phyloP scores from a whole-genome alignment of 768 basidiomycete genomes.

The Lactarius indigo region DNA sequence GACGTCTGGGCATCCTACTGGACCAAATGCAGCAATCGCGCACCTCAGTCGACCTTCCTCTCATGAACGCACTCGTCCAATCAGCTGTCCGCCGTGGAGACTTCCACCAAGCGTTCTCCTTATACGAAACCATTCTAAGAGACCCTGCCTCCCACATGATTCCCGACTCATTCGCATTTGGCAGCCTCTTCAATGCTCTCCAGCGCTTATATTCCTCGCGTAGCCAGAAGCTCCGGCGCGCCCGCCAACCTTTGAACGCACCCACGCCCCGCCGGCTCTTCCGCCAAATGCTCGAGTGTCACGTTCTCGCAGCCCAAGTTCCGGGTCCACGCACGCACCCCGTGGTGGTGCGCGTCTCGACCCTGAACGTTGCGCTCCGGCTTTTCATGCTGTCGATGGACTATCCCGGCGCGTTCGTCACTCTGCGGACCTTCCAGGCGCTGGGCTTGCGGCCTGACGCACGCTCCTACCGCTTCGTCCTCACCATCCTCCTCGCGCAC shows the following conservation, averaged over 20 bases:
- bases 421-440: constrained; percentile 9
- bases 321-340: not conserved
- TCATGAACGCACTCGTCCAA: constrained; percentile 51
- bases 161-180: constrained; percentile 31
- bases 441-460: constrained; percentile 17
- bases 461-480: constrained; percentile 20
- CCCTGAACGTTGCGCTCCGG: constrained; percentile 22
- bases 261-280: constrained; percentile 19
- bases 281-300: constrained; percentile 25
- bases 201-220: not conserved
- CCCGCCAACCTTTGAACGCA: constrained; percentile 2
- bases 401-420: constrained; percentile 20
- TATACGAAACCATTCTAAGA: constrained; percentile 41
- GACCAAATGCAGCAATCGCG: constrained; percentile 38
- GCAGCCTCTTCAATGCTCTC: constrained; percentile 24
- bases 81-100: constrained; percentile 35
- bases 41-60: constrained; percentile 36
- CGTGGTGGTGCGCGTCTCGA: constrained; percentile 12
- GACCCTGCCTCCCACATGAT: constrained; percentile 33
- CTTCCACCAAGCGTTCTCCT: constrained; percentile 38
- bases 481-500: constrained; percentile 17
- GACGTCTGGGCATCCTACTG: constrained; percentile 37
- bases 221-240: not conserved
- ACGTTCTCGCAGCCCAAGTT: not conserved
- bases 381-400: constrained; percentile 21